Percentiles rank a stretch among this genome's conserved stretches.
Evolutionary conservation across 1,284 basidiomycete species (phyloP).

Genomic region (Leccinum olivaceoglutinosum): DNA sequence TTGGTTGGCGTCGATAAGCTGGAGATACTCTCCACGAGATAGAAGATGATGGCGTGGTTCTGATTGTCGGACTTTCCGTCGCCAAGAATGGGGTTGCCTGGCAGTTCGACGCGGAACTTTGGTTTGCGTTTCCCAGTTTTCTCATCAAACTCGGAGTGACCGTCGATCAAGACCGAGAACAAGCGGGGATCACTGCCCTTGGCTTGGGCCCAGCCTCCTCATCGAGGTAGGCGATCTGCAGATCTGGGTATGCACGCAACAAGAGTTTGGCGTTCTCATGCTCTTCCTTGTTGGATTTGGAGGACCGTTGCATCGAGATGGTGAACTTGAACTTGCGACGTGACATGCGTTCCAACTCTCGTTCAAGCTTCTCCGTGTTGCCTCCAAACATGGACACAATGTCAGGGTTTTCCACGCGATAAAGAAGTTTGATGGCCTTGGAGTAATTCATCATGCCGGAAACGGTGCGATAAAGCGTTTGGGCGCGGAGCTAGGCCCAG

Average conservation of each 20-base stretch:
- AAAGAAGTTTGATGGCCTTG: constrained; percentile 98
- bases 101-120: constrained; percentile 97
- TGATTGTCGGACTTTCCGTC: constrained; percentile 99
- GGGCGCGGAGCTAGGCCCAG: constrained; percentile 97
- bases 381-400: constrained; percentile 95
- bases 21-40: constrained; percentile 94
- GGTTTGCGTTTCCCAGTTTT: constrained; percentile 87
- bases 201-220: constrained; percentile 88
- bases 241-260: constrained; percentile 94
- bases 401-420: constrained; percentile 99
- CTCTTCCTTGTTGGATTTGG: constrained; percentile 99
- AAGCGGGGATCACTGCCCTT: constrained; percentile 87
- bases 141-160: constrained; percentile 94
- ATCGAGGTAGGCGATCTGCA: constrained; percentile 98
- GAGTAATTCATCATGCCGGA: constrained; percentile 99
- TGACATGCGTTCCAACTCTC: constrained; percentile 95
- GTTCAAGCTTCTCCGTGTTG: constrained; percentile 94
- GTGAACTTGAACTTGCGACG: constrained; percentile 98
- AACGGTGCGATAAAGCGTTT: constrained; percentile 98
- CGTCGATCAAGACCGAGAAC: constrained; percentile 94
- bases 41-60: constrained; percentile 99
- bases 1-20: constrained; percentile 99
- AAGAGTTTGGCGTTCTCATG: constrained; percentile 98
- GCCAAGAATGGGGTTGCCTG: constrained; percentile 98
- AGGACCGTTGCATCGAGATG: constrained; percentile 98